Base-by-base conservation (phyloP, 1,284 basidiomycete genomes). In the Cutaneotrichosporon cavernicola region DNA sequence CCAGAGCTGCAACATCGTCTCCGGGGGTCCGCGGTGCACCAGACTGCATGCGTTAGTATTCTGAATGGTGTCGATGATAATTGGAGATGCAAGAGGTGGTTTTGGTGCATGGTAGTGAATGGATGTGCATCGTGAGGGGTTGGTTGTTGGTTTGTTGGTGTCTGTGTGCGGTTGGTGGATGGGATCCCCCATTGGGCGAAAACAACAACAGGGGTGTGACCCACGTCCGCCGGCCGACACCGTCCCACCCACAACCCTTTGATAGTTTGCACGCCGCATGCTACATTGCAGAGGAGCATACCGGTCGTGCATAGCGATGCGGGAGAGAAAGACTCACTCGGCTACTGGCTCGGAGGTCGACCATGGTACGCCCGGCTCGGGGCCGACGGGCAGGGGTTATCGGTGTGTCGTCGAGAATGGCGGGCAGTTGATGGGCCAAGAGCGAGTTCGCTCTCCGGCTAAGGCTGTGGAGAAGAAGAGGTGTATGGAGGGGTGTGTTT, bases 11-110 rank as follows among this genome's bases (percentile, higher is more conserved):
- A 32, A 46, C 43, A 30, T 58, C 57, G 31, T 58, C 58, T 22
- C 64, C 60, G 26, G 65, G 65, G 8, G 65, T 66, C 22, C 62
- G 62, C 58, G 65, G 59, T 58, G 59, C 56, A 38, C 61, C 56
- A 56, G 38, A 43, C 43, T 46, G 43, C 43, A 46, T 46, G 43
- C 18, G 43, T 46, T 16, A 46, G 43, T 18, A 5, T n/a, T 46
- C 16, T 46, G 9, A 16, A 18, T 7, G 6, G 22, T 30, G 13
- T 11, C 13, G 16, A 21, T 26, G 18, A 38, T 43, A 22, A 56
- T 38, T 34, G 34, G 47, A 7, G n/a, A 50, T 26, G n/a, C 21
- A 11, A 31, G 18, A 10, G 14, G 51, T 16, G 51, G 31, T 34
- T 26, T 11, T 22, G 21, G 26, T 26, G n/a, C 8, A 51, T 47